Evolutionary conservation across 805 yeast genomes (phyloP).

Genomic region (Metschnikowia colocasiae): DNA sequence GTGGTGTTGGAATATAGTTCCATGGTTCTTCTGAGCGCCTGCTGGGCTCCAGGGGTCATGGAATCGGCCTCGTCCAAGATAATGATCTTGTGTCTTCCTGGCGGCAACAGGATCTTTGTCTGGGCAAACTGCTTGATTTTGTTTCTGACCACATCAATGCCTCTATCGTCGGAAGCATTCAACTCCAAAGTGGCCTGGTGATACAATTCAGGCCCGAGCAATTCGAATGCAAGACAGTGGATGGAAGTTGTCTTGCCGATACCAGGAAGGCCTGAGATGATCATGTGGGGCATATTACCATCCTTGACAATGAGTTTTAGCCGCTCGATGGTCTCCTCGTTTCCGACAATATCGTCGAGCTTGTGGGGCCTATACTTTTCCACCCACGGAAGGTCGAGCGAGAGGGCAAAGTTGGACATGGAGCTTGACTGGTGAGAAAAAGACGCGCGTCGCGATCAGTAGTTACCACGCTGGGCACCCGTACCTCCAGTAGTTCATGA

Average conservation of each 20-base stretch:
- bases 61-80: constrained; percentile 95
- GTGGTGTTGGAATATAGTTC: constrained; percentile 94
- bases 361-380: constrained; percentile 88
- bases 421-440: background rate
- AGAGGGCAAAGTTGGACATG: constrained; percentile 12
- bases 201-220: constrained; percentile 65
- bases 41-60: constrained; percentile 97
- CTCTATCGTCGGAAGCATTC: constrained; percentile 96
- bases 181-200: constrained; percentile 85
- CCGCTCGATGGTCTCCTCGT: constrained; percentile 82
- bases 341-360: constrained; percentile 87
- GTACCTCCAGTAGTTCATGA: too few species aligned
- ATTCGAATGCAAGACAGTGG: constrained; percentile 80
- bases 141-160: constrained; percentile 93
- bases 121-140: constrained; percentile 95
- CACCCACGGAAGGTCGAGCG: constrained; percentile 54
- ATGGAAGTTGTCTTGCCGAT: constrained; percentile 96
- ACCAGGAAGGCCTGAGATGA: constrained; percentile 94
- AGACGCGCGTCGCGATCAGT: constrained; percentile 5
- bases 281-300: constrained; percentile 96
- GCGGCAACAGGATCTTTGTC: constrained; percentile 80
- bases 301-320: constrained; percentile 80
- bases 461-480: background rate
- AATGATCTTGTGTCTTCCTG: constrained; percentile 87
- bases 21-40: constrained; percentile 91